Base-by-base conservation (phyloP, 495 filamentous ascomycete genomes). In the Thermothielavioides terrestris region DNA sequence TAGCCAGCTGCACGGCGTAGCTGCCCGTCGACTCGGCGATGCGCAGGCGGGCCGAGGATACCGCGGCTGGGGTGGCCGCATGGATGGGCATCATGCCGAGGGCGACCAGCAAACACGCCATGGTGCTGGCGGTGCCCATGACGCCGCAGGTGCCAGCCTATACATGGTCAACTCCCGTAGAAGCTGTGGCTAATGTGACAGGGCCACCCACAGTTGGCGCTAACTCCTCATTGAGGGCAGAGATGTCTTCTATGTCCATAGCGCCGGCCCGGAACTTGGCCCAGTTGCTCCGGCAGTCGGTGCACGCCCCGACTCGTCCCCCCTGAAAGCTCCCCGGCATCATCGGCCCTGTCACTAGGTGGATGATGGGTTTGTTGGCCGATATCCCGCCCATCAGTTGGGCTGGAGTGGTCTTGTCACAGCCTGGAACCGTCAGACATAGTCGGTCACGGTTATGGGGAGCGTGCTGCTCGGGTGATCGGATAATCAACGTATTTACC, bases 371-470 rank as follows among this genome's bases (percentile, higher is more conserved):
- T 55, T 84, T 85, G 54, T 85, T 83, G 15, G 82, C 81, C 0
- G 81, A 84, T 6, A 85, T 82, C 0, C 77, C 81, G 3, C 81
- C 82, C 81, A 85, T 84, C 4, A 84, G 58, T 57, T 84, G 82
- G 15, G 81, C 82, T 4, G 82, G 81, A 0, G 79, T 76, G 0
- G 82, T 84, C 60, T 85, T 85, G 50, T 85, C 82, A 54, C 82
- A 84, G 6, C 81, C 79, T 63, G 72, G 14, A 2, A 42, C 2
- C 12, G 26, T 15, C 18, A 43, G 14, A 9, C 14, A n/a, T n/a
- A n/a, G n/a, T n/a, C n/a, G n/a, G n/a, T n/a, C n/a, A n/a, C n/a
- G n/a, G n/a, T n/a, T n/a, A n/a, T n/a, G n/a, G n/a, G n/a, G n/a
- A n/a, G n/a, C n/a, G n/a, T n/a, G n/a, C n/a, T n/a, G n/a, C n/a